Evolutionary conservation across 2,329 filamentous ascomycete species (phyloP).

Genomic region (Penicillium sp.): DNA sequence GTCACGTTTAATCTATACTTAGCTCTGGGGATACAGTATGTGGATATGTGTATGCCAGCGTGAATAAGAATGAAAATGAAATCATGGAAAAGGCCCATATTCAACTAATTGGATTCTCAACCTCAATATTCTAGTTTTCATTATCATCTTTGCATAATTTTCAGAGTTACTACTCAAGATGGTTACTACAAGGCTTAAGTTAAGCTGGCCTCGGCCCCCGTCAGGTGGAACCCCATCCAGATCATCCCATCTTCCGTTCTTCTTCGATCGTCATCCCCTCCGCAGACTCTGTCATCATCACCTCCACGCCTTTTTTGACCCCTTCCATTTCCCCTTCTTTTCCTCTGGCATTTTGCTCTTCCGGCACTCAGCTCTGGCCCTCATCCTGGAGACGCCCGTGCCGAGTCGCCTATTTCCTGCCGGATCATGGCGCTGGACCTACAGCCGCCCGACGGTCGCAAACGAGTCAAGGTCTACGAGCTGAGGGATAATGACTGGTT

Average conservation of each 20-base stretch:
- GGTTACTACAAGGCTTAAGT: background rate
- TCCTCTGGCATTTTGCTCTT: constrained; percentile 5
- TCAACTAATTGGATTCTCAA: too few species aligned
- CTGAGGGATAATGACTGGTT: constrained; percentile 99
- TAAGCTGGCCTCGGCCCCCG: constrained; percentile 15
- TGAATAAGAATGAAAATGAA: background rate
- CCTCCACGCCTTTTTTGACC: constrained; percentile 15
- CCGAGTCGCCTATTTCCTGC: constrained; percentile 33
- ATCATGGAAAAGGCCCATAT: too few species aligned
- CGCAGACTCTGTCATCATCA: constrained; percentile 26
- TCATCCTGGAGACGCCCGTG: constrained; percentile 36
- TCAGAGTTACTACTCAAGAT: background rate
- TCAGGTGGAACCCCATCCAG: constrained; percentile 10
- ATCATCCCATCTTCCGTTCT: constrained; percentile 8
- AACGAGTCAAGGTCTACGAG: constrained; percentile 96
- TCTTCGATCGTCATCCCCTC: constrained; percentile 23
- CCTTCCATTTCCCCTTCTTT: constrained; percentile 12
- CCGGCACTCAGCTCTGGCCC: constrained; percentile 2
- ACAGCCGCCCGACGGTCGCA: constrained; percentile 48
- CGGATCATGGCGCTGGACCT: constrained; percentile 47
- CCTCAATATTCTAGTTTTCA: too few species aligned
- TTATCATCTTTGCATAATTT: too few species aligned
- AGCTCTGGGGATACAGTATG: background rate
- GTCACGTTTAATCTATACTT: background rate
- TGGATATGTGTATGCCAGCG: background rate